Evolutionary conservation across 2,329 filamentous ascomycete genomes (phyloP), one percentile per base, ranked within the genome.

Genomic region (Neofusicoccum cordaticola): DNA sequence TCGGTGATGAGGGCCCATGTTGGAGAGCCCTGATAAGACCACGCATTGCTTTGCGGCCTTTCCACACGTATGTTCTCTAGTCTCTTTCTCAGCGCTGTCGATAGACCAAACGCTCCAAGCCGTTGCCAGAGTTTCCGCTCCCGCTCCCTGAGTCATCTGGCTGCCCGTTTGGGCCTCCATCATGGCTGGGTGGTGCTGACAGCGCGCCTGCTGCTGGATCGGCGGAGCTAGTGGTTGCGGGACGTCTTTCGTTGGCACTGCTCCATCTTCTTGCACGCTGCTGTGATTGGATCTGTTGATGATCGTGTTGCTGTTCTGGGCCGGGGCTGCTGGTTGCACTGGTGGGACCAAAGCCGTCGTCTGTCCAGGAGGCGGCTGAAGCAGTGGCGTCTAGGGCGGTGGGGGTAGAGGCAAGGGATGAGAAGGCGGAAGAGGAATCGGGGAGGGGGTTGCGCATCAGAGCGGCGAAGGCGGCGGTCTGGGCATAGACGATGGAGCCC

Each of bases 401-500:
- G 1, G 35, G 34, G 13, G 60, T 35, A 3, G 56, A 60, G 13
- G 56, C 37, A 11, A 47, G 8, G 3, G 41, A 47, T 9, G 56
- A 47, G 27, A 12, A 34, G 9, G 45, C 19, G 8, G 35, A 11
- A 13, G 34, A 60, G 17, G 31, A 8, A 2, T 60, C 42, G n/a
- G 41, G 4, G 9, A 44, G n/a, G 34, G 50, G 39, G 34, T 53
- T 61, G 19, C 50, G 63, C 62, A 64, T 64, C 31, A 65, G 53
- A 8, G 52, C 27, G 45, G 50, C 34, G 41, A 64, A 64, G 27
- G 62, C 62, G 13, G 63, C 31, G n/a, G 58, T 62, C 52, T 65
- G 48, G 13, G 75, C 64, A 73, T 97, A 97, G 12, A 90, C 87
- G 62, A 96, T 81, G 2, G 86, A 86, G 1, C 86, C 85, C 92